Conservation (phyloP, 1,139 yeast genomes). For the Sugiyamaella pinicola region DNA sequence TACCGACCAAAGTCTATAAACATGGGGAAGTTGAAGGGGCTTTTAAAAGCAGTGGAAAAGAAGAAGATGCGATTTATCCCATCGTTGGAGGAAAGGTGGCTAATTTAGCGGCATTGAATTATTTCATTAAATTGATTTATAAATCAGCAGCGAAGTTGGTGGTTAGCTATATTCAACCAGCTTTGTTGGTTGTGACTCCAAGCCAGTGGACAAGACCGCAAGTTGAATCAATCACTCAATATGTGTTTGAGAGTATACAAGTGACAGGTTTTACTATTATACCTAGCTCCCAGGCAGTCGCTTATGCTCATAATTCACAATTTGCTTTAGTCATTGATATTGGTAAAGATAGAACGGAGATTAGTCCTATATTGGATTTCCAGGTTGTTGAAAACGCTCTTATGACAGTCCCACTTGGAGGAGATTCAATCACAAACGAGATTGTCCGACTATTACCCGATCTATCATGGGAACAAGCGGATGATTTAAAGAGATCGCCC, state of each 20-base stretch:
- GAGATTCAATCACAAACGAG: slow-evolving; percentile 58
- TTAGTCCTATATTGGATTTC: slow-evolving; percentile 76
- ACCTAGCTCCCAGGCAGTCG: slow-evolving; percentile 69
- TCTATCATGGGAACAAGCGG: slow-evolving; percentile 62
- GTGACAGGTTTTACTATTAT: slow-evolving; percentile 72
- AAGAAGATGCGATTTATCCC: slow-evolving; percentile 58
- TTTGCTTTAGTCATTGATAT: slow-evolving; percentile 77
- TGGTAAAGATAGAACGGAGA: slow-evolving; percentile 73
- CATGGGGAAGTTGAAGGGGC: slow-evolving; percentile 46
- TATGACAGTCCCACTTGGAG: slow-evolving; percentile 59
- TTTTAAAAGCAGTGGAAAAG: slow-evolving; percentile 47
- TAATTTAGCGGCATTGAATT: slow-evolving; percentile 70
- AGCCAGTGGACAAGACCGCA: slow-evolving; percentile 68
- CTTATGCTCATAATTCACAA: slow-evolving; percentile 68
- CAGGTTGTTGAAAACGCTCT: slow-evolving; percentile 60
- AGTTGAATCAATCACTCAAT: slow-evolving; percentile 70
- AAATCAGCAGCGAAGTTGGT: slow-evolving; percentile 51
- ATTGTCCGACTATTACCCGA: slow-evolving; percentile 59
- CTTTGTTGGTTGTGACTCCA: slow-evolving; percentile 65
- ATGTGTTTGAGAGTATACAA: slow-evolving; percentile 71
- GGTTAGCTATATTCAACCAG: slow-evolving; percentile 39
- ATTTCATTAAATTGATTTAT: slow-evolving; percentile 61
- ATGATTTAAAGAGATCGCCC: slow-evolving; percentile 68
- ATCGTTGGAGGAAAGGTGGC: slow-evolving; percentile 63
- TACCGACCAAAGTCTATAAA: slow-evolving; percentile 75